Conservation (phyloP, 208 protist species). For the Entamoeba histolytica region DNA sequence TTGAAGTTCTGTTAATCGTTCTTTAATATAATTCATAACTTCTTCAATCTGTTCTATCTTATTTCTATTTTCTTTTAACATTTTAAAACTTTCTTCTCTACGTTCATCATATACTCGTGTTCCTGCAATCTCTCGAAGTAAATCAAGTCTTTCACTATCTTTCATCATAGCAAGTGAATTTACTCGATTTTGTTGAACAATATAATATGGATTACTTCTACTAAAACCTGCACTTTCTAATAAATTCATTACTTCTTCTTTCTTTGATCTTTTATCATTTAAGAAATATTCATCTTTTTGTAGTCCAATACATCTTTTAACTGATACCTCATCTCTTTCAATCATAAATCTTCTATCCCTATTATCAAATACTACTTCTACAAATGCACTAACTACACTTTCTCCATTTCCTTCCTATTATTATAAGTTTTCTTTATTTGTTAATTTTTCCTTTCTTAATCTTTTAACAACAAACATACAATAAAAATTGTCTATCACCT, state of each 20-base stretch:
- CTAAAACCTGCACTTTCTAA: slow-evolving; percentile 91
- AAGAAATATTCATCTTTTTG: neutral
- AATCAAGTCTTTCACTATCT: slow-evolving; percentile 66
- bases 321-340: neutral
- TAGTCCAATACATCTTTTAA: neutral
- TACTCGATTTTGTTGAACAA: slow-evolving; percentile 91
- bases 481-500: neutral
- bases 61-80: slow-evolving; percentile 63
- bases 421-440: too few relatives aligned
- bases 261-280: neutral
- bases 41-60: slow-evolving; percentile 57
- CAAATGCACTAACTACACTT: neutral
- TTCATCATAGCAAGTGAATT: slow-evolving; percentile 67
- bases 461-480: neutral
- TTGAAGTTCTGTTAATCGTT: slow-evolving; percentile 68
- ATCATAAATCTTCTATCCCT: neutral
- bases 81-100: slow-evolving; percentile 61
- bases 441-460: too few relatives aligned
- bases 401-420: neutral
- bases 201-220: slow-evolving; percentile 90
- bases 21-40: slow-evolving; percentile 61
- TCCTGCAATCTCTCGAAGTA: slow-evolving; percentile 92
- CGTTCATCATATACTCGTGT: slow-evolving; percentile 65
- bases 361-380: neutral
- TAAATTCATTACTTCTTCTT: slow-evolving; percentile 61